Conservation (phyloP, 495 filamentous ascomycete genomes). For the Tuber borchii region DNA sequence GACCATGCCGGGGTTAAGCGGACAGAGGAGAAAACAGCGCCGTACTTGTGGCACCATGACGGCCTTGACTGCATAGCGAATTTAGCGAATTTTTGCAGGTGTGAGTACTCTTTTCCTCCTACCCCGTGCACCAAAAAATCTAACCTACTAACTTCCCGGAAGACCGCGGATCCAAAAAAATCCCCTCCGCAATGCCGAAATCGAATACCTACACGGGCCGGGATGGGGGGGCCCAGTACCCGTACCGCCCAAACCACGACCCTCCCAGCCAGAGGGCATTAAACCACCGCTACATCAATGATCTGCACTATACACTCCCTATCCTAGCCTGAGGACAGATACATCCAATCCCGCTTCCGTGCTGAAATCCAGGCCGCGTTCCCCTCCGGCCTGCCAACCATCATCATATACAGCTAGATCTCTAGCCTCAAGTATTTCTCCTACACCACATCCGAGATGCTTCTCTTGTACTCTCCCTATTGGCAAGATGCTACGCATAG, state of each 20-base stretch:
- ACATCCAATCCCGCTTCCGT: conserved; percentile 49
- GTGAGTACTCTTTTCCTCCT: no score
- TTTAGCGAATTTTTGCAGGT: no score
- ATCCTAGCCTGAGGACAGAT: conserved; percentile 44
- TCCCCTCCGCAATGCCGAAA: conserved; percentile 66
- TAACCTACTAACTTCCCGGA: not conserved
- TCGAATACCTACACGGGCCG: conserved; percentile 58
- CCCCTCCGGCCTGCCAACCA: conserved; percentile 43
- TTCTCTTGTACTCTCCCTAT: conserved; percentile 47
- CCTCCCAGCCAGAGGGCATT: conserved; percentile 80
- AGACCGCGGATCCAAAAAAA: conserved; percentile 55
- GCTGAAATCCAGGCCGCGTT: conserved; percentile 52
- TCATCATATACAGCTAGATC: conserved; percentile 48
- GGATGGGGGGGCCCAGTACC: conserved; percentile 61
- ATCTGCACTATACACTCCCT: conserved; percentile 54
- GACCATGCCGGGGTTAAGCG: no score
- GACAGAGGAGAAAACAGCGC: no score
- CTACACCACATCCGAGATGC: conserved; percentile 48
- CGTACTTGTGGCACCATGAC: no score
- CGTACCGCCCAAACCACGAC: conserved; percentile 93
- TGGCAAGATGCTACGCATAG: conserved; percentile 49
- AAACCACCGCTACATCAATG: conserved; percentile 53
- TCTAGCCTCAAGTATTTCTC: conserved; percentile 56
- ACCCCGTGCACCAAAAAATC: no score
- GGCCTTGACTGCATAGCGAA: no score